A percentile compares a stretch with the other conserved stretches of the same genome.
Conservation (phyloP, 306 rosid species). For the Vachellia collinsii region DNA sequence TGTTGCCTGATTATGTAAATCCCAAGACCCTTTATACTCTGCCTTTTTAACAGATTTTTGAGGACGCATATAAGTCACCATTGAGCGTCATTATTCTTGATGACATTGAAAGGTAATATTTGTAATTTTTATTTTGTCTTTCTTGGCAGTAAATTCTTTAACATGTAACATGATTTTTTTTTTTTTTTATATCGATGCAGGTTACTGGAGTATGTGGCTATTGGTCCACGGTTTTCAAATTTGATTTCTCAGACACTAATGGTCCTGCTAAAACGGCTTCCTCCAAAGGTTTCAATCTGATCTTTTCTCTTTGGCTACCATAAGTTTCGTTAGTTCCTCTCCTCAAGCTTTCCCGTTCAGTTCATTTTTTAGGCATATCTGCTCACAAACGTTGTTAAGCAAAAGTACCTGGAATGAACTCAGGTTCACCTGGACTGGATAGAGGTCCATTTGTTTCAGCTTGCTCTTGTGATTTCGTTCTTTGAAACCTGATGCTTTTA, state of each 20-base stretch:
- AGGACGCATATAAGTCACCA: constrained; percentile 98
- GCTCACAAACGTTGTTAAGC: constrained; percentile 4
- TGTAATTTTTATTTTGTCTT: constrained; percentile 37
- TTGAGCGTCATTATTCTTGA: constrained; percentile 95
- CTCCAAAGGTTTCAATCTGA: constrained; percentile 76
- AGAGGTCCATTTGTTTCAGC: not conserved
- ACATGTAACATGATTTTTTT: constrained; percentile 8
- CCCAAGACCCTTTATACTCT: constrained; percentile 18
- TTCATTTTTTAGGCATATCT: constrained; percentile 34
- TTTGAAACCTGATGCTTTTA: not conserved
- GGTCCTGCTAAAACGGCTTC: constrained; percentile 86
- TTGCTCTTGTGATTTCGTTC: constrained; percentile 19
- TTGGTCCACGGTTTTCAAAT: constrained; percentile 98
- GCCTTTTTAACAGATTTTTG: constrained; percentile 70
- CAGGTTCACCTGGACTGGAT: not conserved
- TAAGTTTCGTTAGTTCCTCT: not conserved
- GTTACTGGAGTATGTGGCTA: constrained; percentile 83
- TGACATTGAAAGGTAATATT: constrained; percentile 83
- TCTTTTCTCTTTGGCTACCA: constrained; percentile 23
- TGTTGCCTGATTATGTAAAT: constrained; percentile 27
- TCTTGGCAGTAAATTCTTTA: constrained; percentile 24
- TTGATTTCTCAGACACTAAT: constrained; percentile 81
- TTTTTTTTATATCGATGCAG: constrained; percentile 45
- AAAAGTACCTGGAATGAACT: constrained; percentile 12
- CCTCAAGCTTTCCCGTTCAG: not conserved